phyloP scores from a whole-genome alignment of 495 filamentous ascomycete species.

The Penicillium atrosanguineum region DNA sequence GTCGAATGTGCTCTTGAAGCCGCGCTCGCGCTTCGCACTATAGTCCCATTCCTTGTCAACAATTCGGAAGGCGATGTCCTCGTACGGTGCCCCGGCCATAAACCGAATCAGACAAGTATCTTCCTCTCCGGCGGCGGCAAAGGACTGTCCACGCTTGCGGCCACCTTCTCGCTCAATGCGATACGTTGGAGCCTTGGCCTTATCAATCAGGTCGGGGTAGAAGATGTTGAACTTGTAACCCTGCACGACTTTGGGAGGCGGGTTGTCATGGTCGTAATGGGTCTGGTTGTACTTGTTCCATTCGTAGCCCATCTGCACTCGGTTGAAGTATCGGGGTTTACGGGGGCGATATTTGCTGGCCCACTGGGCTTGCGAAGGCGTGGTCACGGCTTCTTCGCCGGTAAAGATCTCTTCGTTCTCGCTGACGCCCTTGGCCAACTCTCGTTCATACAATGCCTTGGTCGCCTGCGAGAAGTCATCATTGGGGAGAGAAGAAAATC shows the following conservation, averaged over 20 bases:
- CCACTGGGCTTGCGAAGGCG: conserved; percentile 71
- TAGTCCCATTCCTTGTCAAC: conserved; percentile 99
- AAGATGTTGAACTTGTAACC: conserved; percentile 99
- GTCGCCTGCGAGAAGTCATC: conserved; percentile 92
- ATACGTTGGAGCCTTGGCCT: conserved; percentile 89
- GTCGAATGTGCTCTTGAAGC: conserved; percentile 95
- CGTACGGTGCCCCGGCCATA: conserved; percentile 92
- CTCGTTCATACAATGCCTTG: conserved; percentile 86
- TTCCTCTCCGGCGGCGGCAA: conserved; percentile 93
- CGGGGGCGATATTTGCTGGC: conserved; percentile 85
- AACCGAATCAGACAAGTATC: conserved; percentile 97
- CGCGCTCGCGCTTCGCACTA: conserved; percentile 89
- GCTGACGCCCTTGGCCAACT: conserved; percentile 85
- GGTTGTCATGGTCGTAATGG: conserved; percentile 98
- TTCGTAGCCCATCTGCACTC: conserved; percentile 98
- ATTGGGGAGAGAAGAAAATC: conserved; percentile 71
- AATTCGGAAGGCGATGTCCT: conserved; percentile 95
- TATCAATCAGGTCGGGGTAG: conserved; percentile 98
- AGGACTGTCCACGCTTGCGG: conserved; percentile 83
- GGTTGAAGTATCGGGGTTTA: conserved; percentile 96
- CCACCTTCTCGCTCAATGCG: conserved; percentile 91
- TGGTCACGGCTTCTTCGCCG: conserved; percentile 76
- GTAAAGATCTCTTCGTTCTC: conserved; percentile 98
- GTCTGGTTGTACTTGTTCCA: conserved; percentile 99
- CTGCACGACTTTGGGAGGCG: conserved; percentile 95